These are phyloP conservation scores for Hymenoscyphus albidus DNA, from an alignment of 2,329 filamentous ascomycete species.

Conservation along the genomic window DNA sequence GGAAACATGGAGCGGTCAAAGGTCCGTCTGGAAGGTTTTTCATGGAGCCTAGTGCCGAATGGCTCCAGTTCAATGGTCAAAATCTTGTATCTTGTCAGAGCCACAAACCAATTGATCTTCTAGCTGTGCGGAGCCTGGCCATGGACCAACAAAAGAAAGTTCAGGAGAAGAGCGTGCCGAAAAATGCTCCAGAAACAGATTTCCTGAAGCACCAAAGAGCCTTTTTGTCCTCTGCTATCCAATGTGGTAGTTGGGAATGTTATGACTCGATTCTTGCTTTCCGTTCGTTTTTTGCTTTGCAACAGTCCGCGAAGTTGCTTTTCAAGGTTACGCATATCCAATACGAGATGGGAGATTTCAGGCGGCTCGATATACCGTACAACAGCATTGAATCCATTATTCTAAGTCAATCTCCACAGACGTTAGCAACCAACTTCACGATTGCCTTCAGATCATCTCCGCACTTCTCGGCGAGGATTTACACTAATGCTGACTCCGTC, in stretches of 20 bases:
- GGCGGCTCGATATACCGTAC: not conserved
- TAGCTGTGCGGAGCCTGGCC: not conserved
- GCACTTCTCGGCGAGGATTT: not conserved
- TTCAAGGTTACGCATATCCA: conserved; percentile 4
- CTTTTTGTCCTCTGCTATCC: not conserved
- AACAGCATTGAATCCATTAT: not conserved
- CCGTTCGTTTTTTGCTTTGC: not conserved
- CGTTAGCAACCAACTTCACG: not conserved
- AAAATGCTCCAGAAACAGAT: not conserved
- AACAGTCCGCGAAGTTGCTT: not conserved
- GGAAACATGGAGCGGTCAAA: not conserved
- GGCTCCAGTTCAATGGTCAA: not conserved
- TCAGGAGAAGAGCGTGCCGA: not conserved
- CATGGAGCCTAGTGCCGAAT: not conserved
- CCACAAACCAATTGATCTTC: not conserved
- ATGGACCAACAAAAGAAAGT: not conserved
- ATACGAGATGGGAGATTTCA: not conserved
- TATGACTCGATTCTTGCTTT: not conserved
- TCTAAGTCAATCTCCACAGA: too few relatives aligned
- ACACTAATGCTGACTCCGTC: not conserved
- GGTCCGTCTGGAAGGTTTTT: not conserved
- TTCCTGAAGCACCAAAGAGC: not conserved
- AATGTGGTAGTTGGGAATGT: not conserved
- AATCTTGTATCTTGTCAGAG: not conserved
- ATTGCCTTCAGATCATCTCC: not conserved